Evolutionary conservation across 306 rosid genomes (phyloP).

Genomic region (Cicer pinnatifidum): DNA sequence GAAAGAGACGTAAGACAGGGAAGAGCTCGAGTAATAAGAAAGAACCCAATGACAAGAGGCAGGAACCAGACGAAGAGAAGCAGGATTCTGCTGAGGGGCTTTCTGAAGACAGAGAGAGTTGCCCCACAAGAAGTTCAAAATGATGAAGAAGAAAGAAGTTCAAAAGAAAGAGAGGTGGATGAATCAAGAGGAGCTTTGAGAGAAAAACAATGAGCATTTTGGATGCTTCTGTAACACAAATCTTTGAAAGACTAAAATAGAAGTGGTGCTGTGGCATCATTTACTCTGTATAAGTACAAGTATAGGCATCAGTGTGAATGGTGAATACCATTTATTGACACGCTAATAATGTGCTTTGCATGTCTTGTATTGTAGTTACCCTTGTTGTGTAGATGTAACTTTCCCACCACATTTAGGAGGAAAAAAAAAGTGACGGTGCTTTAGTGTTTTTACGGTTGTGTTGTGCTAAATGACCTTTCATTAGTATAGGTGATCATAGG

Average conservation of each 20-base stretch:
- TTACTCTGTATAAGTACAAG: conserved; percentile 37
- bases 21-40: conserved; percentile 42
- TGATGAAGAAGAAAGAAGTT: conserved; percentile 51
- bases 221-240: conserved; percentile 38
- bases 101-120: conserved; percentile 50
- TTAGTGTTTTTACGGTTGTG: conserved; percentile 50
- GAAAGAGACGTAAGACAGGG: conserved; percentile 51
- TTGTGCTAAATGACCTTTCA: conserved; percentile 49
- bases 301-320: conserved; percentile 43
- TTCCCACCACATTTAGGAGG: conserved; percentile 56
- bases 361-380: conserved; percentile 47
- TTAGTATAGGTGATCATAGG: conserved; percentile 57
- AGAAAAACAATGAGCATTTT: conserved; percentile 52
- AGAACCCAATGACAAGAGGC: conserved; percentile 55
- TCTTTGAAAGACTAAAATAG: conserved; percentile 27
- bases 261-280: conserved; percentile 45
- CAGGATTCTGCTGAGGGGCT: conserved; percentile 51
- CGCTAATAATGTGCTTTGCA: conserved; percentile 47
- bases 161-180: conserved; percentile 56
- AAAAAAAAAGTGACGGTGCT: conserved; percentile 42
- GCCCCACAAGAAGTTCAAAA: conserved; percentile 51
- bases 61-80: conserved; percentile 52
- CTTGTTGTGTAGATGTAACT: conserved; percentile 56
- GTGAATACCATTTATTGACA: conserved; percentile 49
- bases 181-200: conserved; percentile 52